These are phyloP conservation scores for Adansonia digitata DNA, from an alignment of 345 rosid species.

Conservation along the genomic window DNA sequence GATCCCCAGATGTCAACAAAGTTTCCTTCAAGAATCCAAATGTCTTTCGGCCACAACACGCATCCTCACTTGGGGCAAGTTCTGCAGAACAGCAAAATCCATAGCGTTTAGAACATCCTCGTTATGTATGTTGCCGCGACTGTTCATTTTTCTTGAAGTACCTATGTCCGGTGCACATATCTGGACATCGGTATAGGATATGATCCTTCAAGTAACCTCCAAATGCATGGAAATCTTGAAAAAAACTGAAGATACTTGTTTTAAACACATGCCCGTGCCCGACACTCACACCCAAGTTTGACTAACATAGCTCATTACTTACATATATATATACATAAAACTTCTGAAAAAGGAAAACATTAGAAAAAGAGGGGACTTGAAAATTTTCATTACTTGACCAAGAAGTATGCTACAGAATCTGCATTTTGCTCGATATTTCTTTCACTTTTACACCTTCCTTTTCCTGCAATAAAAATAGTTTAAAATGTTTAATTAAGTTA, in stretches of 20 bases:
- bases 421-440: conserved; percentile 42
- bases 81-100: conserved; percentile 21
- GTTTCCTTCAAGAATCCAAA: conserved; percentile 20
- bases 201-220: neutral
- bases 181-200: too few relatives aligned
- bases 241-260: too few relatives aligned
- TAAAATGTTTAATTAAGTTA: neutral
- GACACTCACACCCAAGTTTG: neutral
- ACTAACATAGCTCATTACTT: too few relatives aligned
- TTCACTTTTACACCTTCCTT: conserved; percentile 41
- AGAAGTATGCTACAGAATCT: conserved; percentile 36
- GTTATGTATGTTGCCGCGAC: too few relatives aligned
- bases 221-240: too few relatives aligned
- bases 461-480: conserved; percentile 30
- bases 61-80: neutral
- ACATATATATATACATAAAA: neutral
- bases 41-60: neutral
- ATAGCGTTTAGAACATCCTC: too few relatives aligned
- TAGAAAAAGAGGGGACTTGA: neutral
- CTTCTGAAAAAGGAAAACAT: neutral
- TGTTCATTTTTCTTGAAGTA: too few relatives aligned
- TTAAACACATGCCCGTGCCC: too few relatives aligned
- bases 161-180: too few relatives aligned
- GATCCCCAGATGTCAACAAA: conserved; percentile 12
- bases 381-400: conserved; percentile 12